These are phyloP conservation scores for Luzula sylvatica DNA, from an alignment of 176 grass and related monocot genomes.

Conservation along the genomic window DNA sequence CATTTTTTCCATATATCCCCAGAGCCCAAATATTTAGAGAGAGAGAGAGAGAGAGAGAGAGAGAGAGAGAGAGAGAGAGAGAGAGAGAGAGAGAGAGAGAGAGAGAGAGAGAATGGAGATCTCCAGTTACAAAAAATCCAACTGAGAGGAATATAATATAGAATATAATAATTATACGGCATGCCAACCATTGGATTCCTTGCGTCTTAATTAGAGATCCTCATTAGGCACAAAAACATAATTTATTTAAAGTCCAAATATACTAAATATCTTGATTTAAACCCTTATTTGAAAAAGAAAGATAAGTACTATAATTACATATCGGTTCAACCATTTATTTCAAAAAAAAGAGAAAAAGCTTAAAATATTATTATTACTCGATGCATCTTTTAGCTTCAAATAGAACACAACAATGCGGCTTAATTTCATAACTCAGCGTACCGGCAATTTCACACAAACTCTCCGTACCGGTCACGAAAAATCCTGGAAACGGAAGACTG, in stretches of 20 bases:
- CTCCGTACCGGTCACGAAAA: constrained; percentile 44
- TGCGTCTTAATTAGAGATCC: constrained; percentile 4
- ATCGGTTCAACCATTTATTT: background rate
- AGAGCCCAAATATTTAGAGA: background rate
- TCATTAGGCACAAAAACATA: no score
- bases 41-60: background rate
- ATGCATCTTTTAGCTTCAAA: constrained; percentile 53
- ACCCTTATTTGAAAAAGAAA: no score
- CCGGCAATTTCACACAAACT: constrained; percentile 34
- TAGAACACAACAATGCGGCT: constrained; percentile 64
- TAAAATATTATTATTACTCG: background rate
- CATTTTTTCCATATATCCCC: no score
- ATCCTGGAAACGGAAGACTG: constrained; percentile 69
- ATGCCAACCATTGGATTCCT: background rate
- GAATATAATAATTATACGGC: background rate
- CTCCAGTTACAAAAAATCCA: no score
- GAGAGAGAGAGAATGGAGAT: no score
- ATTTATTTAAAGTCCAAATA: no score
- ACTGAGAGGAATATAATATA: background rate
- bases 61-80: background rate
- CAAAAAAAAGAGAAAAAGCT: constrained; percentile 4
- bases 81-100: background rate
- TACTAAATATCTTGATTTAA: no score
- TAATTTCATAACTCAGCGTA: constrained; percentile 55
- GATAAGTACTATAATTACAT: no score